Evolutionary conservation across 2,329 filamentous ascomycete species (phyloP), one percentile per base, ranked within the genome.

Genomic region (Pseudogymnoascus sp.): DNA sequence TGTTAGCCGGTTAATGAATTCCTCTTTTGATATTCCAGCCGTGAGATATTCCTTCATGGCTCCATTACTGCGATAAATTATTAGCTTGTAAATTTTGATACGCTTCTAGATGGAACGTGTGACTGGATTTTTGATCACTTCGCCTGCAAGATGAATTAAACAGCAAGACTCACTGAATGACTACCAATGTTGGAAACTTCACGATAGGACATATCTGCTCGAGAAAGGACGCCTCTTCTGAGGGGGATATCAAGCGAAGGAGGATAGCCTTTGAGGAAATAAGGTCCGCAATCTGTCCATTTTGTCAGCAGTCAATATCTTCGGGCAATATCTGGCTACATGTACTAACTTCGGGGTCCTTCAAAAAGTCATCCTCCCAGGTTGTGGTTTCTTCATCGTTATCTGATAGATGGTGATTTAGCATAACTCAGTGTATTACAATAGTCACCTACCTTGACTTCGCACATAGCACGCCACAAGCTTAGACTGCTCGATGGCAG

Each of bases 401-500:
- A 73, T 95, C 90, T 92, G 69, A 27, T 65, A n/a, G 63, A 25
- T 59, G 58, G 58, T 67, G 64, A 65, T 61, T 66, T 58, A 69
- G 64, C 41, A 38, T 42, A 10, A 4, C 9, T 21, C 58, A 10
- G 10, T 10, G 15, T 17, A 8, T 55, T 21, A 33, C 21, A 12
- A 55, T 7, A 35, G 9, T 5, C 17, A 58, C 42, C 59, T 15
- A 62, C 65, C 67, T 78, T 67, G 74, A 91, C 90, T 88, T 71
- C 86, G 84, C 33, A 96, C 87, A 74, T 97, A 95, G 76, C 91
- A 96, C 31, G 90, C 83, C 0, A 97, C 89, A 15, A 89, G 81
- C 74, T 93, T 95, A 63, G 84, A 79, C 73, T 92, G 80, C 64
- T 84, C 82, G 5, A 97, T 81, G 10, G 92, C 91, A 17, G 84